phyloP scores from a whole-genome alignment of 116 monocot species.

The Thalassia testudinum region DNA sequence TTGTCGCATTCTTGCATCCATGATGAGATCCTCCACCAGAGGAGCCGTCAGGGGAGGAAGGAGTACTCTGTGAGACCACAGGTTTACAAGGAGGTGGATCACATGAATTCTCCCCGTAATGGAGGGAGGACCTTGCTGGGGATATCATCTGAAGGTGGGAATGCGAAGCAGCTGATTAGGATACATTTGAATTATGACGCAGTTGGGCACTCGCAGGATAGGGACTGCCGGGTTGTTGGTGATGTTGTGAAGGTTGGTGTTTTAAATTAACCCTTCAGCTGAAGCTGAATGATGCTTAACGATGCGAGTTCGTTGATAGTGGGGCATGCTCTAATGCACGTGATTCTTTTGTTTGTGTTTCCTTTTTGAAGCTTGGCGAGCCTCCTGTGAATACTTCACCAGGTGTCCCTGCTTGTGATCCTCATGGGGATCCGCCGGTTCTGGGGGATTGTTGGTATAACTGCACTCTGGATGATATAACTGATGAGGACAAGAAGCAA shows the following conservation, averaged over 20 bases:
- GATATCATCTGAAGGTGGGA: constrained; percentile 16
- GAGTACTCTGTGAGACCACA: constrained; percentile 90
- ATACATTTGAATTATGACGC: constrained; percentile 96
- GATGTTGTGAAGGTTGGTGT: constrained; percentile 78
- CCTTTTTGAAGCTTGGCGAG: constrained; percentile 62
- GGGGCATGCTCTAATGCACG: not conserved
- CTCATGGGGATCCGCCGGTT: constrained; percentile 72
- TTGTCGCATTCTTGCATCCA: constrained; percentile 96
- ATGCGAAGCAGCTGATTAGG: constrained; percentile 63
- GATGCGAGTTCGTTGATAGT: no score
- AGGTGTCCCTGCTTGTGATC: constrained; percentile 48
- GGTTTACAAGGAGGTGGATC: constrained; percentile 32
- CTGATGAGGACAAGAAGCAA: constrained; percentile 77
- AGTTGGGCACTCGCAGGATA: constrained; percentile 75
- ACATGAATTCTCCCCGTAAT: constrained; percentile 3
- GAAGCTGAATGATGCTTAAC: no score
- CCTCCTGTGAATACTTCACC: constrained; percentile 32
- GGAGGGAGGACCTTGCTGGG: constrained; percentile 59
- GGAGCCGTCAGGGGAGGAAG: constrained; percentile 69
- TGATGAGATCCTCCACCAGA: constrained; percentile 82
- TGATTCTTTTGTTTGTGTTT: not conserved
- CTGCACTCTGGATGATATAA: constrained; percentile 84
- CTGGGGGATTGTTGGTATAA: constrained; percentile 93
- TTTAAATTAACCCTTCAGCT: no score
- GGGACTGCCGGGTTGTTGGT: constrained; percentile 74